Conservation (phyloP, 2,329 filamentous ascomycete genomes). For the Clarireedia monteithiana region DNA sequence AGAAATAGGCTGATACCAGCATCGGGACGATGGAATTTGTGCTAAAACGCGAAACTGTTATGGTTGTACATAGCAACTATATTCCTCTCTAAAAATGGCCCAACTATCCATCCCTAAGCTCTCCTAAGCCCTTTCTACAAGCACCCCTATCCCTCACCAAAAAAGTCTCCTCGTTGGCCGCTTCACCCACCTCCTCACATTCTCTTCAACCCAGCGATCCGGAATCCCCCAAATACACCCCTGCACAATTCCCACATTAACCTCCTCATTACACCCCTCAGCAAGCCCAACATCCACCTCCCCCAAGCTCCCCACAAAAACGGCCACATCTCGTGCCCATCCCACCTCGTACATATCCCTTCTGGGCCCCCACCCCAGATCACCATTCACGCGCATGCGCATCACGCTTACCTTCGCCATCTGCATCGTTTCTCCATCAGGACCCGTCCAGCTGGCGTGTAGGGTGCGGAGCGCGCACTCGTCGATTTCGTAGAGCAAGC, state of each 20-base stretch:
- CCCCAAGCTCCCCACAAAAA: neutral
- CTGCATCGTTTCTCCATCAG: too few species aligned
- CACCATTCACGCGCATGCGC: too few species aligned
- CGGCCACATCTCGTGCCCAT: neutral
- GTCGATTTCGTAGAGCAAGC: too few species aligned
- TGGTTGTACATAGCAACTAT: too few species aligned
- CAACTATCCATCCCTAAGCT: too few species aligned
- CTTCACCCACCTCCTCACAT: constrained; percentile 2
- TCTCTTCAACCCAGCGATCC: constrained; percentile 1
- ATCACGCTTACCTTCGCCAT: too few species aligned
- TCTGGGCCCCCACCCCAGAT: neutral
- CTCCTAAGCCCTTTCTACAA: neutral
- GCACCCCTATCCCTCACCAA: neutral
- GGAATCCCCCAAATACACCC: neutral
- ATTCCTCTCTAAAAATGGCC: too few species aligned
- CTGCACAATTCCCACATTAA: constrained; percentile 1
- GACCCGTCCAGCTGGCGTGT: too few species aligned
- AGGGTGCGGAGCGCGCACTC: too few species aligned
- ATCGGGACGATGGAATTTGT: too few species aligned
- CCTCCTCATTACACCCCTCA: neutral
- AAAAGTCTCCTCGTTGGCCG: neutral
- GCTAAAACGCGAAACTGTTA: too few species aligned
- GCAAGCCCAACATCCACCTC: neutral
- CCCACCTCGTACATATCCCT: neutral
- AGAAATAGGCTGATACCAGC: too few species aligned